Conservation (phyloP, 2,329 filamentous ascomycete species). For the Aureobasidium sp. region DNA sequence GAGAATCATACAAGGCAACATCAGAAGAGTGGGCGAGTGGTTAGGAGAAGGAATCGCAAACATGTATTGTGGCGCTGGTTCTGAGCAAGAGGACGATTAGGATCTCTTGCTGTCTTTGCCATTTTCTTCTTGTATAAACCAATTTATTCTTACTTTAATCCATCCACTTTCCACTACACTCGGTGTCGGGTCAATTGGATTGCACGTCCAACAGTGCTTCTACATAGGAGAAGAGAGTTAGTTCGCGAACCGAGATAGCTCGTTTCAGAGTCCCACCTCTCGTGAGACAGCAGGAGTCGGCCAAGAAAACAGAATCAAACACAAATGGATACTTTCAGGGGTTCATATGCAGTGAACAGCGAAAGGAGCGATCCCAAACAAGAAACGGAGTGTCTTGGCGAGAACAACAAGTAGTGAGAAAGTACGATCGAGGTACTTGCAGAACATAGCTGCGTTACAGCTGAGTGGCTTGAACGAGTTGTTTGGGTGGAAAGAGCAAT, state of each 20-base stretch:
- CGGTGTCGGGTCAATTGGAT: too few relatives aligned
- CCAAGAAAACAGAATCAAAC: neutral
- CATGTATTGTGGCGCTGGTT: neutral
- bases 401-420: neutral
- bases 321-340: neutral
- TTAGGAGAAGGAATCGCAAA: neutral
- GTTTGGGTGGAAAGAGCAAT: neutral
- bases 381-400: neutral
- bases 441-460: neutral
- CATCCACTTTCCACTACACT: too few relatives aligned
- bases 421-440: neutral
- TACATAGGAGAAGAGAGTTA: neutral
- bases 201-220: too few relatives aligned
- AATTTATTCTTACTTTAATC: neutral
- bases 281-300: neutral
- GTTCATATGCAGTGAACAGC: neutral
- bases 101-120: neutral
- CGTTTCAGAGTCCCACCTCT: neutral
- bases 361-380: neutral
- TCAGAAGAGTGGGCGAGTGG: slow-evolving; percentile 4
- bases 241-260: neutral
- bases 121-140: neutral
- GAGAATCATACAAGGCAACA: slow-evolving; percentile 5
- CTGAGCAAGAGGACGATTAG: neutral
- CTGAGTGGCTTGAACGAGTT: neutral